These are phyloP conservation scores for Cyclotella atomus DNA, from an alignment of 108 stramenopile genomes.

Conservation along the genomic window DNA sequence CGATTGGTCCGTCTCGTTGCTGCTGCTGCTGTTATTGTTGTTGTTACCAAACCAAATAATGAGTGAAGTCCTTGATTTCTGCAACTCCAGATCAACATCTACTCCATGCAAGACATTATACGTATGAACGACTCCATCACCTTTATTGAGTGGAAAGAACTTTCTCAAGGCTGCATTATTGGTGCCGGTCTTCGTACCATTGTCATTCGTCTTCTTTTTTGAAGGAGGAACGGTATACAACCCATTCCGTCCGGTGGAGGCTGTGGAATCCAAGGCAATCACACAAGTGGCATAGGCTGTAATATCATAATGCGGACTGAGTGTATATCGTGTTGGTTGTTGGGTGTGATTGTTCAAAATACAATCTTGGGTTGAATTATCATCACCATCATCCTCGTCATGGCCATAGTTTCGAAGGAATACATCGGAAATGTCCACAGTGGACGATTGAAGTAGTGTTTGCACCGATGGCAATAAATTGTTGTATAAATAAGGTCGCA, in stretches of 20 bases:
- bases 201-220: not conserved
- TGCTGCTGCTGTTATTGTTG: not conserved
- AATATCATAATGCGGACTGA: constrained; percentile 77
- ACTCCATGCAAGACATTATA: constrained; percentile 82
- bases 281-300: constrained; percentile 69
- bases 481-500: constrained; percentile 59
- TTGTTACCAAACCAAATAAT: constrained; percentile 73
- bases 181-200: too few relatives aligned
- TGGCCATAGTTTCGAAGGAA: constrained; percentile 75
- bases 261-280: constrained; percentile 68
- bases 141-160: constrained; percentile 62
- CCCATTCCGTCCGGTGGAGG: constrained; percentile 64
- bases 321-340: constrained; percentile 43
- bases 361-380: too few relatives aligned
- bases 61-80: constrained; percentile 63
- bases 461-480: constrained; percentile 52
- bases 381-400: not conserved
- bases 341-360: constrained; percentile 30
- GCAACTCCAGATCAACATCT: constrained; percentile 61
- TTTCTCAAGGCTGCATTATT: constrained; percentile 62
- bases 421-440: constrained; percentile 66
- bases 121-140: constrained; percentile 75
- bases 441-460: constrained; percentile 29
- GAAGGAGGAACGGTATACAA: constrained; percentile 54
- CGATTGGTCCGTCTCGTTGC: constrained; percentile 18